phyloP scores from a whole-genome alignment of 139 green algal genomes.

The Chlorella sp. region DNA sequence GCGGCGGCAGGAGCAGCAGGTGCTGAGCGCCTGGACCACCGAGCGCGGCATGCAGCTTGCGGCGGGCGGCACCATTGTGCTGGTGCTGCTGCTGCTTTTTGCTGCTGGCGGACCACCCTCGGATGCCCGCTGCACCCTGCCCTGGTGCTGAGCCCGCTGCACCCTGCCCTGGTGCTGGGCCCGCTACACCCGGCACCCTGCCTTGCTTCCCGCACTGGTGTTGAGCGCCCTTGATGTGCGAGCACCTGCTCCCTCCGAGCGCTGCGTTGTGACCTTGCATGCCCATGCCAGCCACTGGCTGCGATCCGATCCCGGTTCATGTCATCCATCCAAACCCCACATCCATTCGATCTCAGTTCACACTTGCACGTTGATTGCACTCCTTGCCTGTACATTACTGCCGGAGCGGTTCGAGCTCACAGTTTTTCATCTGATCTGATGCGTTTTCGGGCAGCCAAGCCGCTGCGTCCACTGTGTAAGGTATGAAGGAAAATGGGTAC shows the following conservation, averaged over 20 bases:
- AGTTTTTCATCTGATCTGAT: no score
- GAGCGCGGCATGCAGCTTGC: constrained; percentile 12
- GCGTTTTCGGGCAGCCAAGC: no score
- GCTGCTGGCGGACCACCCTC: constrained; percentile 43
- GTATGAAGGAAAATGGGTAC: no score
- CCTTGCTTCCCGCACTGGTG: not conserved
- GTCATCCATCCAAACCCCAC: not conserved
- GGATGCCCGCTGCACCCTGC: constrained; percentile 59
- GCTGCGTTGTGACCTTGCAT: no score
- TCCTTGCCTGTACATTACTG: no score
- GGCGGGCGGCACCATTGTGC: constrained; percentile 22
- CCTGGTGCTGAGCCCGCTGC: constrained; percentile 52
- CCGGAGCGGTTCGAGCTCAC: no score
- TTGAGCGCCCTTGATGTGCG: not conserved
- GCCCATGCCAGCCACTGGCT: no score
- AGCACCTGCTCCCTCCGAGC: no score
- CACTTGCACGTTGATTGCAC: no score
- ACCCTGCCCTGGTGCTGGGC: constrained; percentile 59
- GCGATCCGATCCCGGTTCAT: not conserved
- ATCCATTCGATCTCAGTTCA: not conserved
- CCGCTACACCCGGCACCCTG: constrained; percentile 20
- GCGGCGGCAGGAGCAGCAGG: constrained; percentile 12
- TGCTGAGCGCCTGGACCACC: constrained; percentile 5
- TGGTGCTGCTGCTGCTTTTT: constrained; percentile 50
- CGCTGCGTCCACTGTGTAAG: no score